These are phyloP conservation scores for Brassica balearica DNA, from an alignment of 441 rosid genomes.

Conservation along the genomic window DNA sequence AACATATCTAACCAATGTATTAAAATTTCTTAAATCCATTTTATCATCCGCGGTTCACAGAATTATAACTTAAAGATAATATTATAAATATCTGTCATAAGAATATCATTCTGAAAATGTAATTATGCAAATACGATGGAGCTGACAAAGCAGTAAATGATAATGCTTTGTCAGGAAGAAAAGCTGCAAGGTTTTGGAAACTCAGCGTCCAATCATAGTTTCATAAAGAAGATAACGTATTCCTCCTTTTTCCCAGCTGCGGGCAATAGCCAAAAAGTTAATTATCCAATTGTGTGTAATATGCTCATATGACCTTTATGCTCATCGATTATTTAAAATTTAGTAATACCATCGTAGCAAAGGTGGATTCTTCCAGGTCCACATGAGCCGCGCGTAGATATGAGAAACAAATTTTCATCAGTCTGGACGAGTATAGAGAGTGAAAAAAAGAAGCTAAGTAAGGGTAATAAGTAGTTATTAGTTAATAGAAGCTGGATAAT, in stretches of 20 bases:
- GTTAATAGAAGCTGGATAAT: neutral
- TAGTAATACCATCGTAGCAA: neutral
- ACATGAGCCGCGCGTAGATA: neutral
- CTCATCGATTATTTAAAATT: conserved; percentile 4
- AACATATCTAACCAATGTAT: neutral
- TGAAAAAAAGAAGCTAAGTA: neutral
- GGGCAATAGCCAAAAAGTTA: conserved; percentile 13
- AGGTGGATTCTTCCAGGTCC: conserved; percentile 15
- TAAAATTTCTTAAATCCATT: too few species aligned
- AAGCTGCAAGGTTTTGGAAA: conserved; percentile 33
- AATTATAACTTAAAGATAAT: too few species aligned
- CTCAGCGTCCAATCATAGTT: conserved; percentile 26
- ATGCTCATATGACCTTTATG: conserved; percentile 2
- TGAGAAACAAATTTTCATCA: neutral
- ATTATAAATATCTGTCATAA: neutral
- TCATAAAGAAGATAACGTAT: conserved; percentile 12
- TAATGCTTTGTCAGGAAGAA: conserved; percentile 33
- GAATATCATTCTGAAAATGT: neutral
- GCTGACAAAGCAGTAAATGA: conserved; percentile 13
- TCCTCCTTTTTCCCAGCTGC: conserved; percentile 18
- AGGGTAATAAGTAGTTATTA: neutral
- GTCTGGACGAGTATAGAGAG: neutral
- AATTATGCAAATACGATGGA: too few species aligned
- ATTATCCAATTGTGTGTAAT: conserved; percentile 10
- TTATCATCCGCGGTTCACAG: too few species aligned